phyloP scores from a whole-genome alignment of 768 basidiomycete genomes.

The Kwoniella europaea region DNA sequence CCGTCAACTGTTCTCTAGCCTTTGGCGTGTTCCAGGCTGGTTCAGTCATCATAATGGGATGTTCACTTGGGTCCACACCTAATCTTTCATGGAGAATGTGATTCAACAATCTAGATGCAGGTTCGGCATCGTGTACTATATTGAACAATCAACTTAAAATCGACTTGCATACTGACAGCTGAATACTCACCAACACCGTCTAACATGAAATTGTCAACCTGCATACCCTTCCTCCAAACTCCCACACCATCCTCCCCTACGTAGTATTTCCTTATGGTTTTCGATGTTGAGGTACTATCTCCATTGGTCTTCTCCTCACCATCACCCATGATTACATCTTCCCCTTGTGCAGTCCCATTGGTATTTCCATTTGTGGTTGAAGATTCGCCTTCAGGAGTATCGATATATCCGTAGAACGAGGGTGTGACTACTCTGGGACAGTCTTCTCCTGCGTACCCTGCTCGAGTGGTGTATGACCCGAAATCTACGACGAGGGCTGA shows the following conservation, averaged over 20 bases:
- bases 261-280: constrained; percentile 63
- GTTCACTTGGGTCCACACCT: constrained; percentile 76
- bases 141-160: too few species aligned
- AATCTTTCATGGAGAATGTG: constrained; percentile 68
- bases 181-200: constrained; percentile 77
- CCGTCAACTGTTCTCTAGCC: constrained; percentile 93
- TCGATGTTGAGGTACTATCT: constrained; percentile 1
- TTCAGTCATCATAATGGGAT: constrained; percentile 91
- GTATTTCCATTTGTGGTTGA: constrained; percentile 9
- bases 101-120: constrained; percentile 53
- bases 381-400: constrained; percentile 23
- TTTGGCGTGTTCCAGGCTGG: constrained; percentile 93
- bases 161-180: too few species aligned
- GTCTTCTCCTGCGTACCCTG: constrained; percentile 97
- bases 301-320: constrained; percentile 52
- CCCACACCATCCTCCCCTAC: constrained; percentile 87
- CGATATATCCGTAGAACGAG: constrained; percentile 80
- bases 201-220: constrained; percentile 77
- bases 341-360: constrained; percentile 46
- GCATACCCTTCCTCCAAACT: constrained; percentile 88
- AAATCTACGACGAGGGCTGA: constrained; percentile 94
- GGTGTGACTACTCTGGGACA: constrained; percentile 90
- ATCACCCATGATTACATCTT: constrained; percentile 20
- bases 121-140: constrained; percentile 55
- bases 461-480: constrained; percentile 84